Evolutionary conservation across 805 yeast genomes (phyloP).

Genomic region (Wickerhamomyces queroliae): DNA sequence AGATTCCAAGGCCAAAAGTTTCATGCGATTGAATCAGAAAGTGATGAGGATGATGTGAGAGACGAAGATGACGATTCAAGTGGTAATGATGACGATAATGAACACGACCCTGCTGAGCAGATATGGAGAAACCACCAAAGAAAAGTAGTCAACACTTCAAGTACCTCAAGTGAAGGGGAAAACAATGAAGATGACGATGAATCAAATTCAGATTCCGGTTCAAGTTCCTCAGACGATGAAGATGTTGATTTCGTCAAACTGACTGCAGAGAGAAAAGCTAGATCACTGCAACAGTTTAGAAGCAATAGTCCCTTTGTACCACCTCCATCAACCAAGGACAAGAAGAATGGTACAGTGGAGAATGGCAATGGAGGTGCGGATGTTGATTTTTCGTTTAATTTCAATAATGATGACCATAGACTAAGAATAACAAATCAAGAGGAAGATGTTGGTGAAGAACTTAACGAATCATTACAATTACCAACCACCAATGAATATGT

Average conservation of each 20-base stretch:
- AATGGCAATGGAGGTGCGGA: constrained; percentile 22
- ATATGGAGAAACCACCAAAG: constrained; percentile 21
- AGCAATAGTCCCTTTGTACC: constrained; percentile 26
- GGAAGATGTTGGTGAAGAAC: constrained; percentile 61
- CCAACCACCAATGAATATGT: constrained; percentile 5
- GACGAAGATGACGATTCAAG: constrained; percentile 23
- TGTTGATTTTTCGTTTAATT: constrained; percentile 35
- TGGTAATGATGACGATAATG: constrained; percentile 14
- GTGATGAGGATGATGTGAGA: constrained; percentile 17
- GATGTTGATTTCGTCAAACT: constrained; percentile 68
- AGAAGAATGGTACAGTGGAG: not conserved
- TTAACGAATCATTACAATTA: constrained; percentile 18
- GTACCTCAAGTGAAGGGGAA: constrained; percentile 28
- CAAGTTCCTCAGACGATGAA: constrained; percentile 55
- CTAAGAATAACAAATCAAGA: constrained; percentile 25
- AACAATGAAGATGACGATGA: constrained; percentile 28
- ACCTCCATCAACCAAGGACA: constrained; percentile 8
- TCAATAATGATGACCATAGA: constrained; percentile 35
- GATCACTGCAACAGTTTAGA: constrained; percentile 42
- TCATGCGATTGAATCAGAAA: constrained; percentile 29
- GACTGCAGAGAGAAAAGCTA: constrained; percentile 61
- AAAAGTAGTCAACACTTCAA: constrained; percentile 25
- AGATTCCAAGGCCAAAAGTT: constrained; percentile 10
- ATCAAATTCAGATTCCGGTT: constrained; percentile 33
- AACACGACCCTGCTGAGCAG: constrained; percentile 20